Evolutionary conservation across 495 filamentous ascomycete species (phyloP).

Genomic region (Xylaria acuta): DNA sequence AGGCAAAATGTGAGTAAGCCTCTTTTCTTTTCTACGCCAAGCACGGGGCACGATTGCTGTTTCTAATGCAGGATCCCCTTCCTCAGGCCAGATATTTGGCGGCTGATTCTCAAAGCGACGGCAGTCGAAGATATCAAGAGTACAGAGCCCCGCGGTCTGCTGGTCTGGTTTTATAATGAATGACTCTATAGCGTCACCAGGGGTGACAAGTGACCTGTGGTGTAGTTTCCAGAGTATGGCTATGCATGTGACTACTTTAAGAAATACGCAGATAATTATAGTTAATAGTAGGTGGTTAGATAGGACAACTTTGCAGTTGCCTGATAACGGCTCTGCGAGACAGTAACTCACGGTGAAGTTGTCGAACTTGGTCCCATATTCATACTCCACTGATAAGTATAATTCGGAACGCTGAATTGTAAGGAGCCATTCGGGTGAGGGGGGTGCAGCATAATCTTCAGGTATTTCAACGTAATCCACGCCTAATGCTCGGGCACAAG

Average conservation of each 20-base stretch:
- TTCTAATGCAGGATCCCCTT: background rate
- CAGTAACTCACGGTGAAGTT: background rate
- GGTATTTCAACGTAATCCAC: background rate
- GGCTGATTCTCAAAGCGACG: background rate
- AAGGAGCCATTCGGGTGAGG: background rate
- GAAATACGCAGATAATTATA: constrained; percentile 19
- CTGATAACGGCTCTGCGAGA: background rate
- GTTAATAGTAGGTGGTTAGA: constrained; percentile 16
- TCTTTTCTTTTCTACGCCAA: background rate
- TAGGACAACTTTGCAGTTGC: constrained; percentile 25
- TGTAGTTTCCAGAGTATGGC: background rate
- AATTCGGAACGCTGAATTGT: background rate
- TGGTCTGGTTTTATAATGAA: constrained; percentile 31
- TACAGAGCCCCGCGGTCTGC: constrained; percentile 24
- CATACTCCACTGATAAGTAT: background rate
- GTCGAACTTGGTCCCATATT: background rate
- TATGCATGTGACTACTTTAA: background rate
- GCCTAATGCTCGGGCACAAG: background rate
- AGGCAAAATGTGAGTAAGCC: background rate
- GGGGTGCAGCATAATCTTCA: background rate
- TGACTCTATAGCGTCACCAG: constrained; percentile 27
- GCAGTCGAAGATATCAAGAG: constrained; percentile 21
- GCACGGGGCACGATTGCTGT: background rate
- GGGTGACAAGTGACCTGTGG: constrained; percentile 21
- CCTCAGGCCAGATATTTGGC: background rate